Conservation (phyloP, 306 rosid species). For the Dalbergia oliveri region DNA sequence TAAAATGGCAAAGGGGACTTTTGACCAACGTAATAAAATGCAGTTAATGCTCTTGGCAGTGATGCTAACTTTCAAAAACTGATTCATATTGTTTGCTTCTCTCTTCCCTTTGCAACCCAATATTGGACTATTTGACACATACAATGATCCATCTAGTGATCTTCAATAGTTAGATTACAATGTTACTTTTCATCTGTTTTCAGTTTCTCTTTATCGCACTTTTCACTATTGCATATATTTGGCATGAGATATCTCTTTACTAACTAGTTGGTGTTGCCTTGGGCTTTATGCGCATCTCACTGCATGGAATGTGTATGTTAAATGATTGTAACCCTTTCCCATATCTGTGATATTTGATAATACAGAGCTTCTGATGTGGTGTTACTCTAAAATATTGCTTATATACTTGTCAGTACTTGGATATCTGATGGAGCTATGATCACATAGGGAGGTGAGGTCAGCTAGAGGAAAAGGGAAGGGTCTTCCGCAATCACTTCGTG, state of each 20-base stretch:
- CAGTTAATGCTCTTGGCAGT: conserved; percentile 1
- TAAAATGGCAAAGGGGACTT: conserved; percentile 4
- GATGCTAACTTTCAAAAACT: not conserved
- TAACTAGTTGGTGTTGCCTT: not conserved
- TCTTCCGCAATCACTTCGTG: conserved; percentile 81
- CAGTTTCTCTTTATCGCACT: not conserved
- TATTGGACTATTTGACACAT: not conserved
- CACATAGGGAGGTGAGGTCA: conserved; percentile 69
- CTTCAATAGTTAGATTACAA: conserved; percentile 22
- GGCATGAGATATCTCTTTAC: not conserved
- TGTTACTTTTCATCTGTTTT: conserved; percentile 17
- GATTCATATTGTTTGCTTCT: conserved; percentile 17
- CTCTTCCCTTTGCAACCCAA: conserved; percentile 2
- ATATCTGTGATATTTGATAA: conserved; percentile 11
- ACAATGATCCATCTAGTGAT: not conserved
- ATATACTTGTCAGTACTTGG: conserved; percentile 46
- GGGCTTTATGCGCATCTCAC: not conserved
- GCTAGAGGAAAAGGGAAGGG: conserved; percentile 74
- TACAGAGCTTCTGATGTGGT: conserved; percentile 24
- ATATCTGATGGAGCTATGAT: conserved; percentile 52
- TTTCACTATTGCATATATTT: conserved; percentile 6
- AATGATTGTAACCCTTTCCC: conserved; percentile 17
- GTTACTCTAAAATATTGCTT: conserved; percentile 46
- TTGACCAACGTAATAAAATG: conserved; percentile 14
- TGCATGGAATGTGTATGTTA: conserved; percentile 25